These are phyloP conservation scores for Pleodorina starrii DNA, from an alignment of 139 green algal genomes.

Conservation along the genomic window DNA sequence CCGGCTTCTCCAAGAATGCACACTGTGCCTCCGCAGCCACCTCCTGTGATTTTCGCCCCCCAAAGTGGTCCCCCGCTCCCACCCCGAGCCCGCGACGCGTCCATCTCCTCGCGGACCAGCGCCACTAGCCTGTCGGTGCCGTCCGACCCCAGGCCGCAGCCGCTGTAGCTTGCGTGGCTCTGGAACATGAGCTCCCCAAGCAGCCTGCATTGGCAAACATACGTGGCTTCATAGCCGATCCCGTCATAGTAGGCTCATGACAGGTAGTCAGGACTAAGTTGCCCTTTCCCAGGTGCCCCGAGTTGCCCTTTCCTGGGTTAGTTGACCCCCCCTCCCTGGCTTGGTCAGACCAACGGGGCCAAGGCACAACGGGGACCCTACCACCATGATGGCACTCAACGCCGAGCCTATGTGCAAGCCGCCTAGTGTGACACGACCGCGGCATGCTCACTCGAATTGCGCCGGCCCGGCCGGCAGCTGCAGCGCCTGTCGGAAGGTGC, in stretches of 20 bases:
- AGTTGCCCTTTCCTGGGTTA: no score
- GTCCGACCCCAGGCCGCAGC: constrained; percentile 77
- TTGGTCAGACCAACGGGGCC: no score
- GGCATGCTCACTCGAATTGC: constrained; percentile 25
- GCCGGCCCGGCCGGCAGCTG: neutral
- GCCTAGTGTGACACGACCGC: no score
- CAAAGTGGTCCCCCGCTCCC: constrained; percentile 71
- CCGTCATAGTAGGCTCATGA: no score
- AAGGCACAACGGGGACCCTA: no score
- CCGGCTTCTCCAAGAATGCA: constrained; percentile 75
- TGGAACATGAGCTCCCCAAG: constrained; percentile 96
- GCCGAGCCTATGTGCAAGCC: no score
- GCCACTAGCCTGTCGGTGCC: constrained; percentile 75
- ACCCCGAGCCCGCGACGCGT: neutral
- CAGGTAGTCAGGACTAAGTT: no score
- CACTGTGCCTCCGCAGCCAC: constrained; percentile 91
- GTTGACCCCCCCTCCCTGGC: no score
- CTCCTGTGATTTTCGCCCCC: constrained; percentile 96
- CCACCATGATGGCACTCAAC: no score
- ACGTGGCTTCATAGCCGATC: neutral
- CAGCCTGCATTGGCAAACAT: constrained; percentile 39
- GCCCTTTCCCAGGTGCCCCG: no score
- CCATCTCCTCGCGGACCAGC: constrained; percentile 75
- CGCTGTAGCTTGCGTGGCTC: constrained; percentile 82
- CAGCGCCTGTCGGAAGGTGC: constrained; percentile 76